Base-by-base conservation (phyloP, 2,329 filamentous ascomycete species). In the Calonectria honghensis region DNA sequence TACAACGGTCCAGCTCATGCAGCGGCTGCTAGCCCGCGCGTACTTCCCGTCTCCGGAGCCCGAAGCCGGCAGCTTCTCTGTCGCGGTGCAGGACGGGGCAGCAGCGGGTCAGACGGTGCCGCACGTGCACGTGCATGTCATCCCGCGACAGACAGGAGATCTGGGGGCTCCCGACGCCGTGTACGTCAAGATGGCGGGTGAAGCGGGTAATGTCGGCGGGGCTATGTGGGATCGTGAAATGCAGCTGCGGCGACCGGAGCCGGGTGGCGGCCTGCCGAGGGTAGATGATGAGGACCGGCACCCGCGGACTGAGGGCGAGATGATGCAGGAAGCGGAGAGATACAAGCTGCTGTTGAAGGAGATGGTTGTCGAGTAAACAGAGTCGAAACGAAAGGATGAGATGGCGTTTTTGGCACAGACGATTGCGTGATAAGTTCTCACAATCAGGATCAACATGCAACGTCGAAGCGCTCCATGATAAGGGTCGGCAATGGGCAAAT, bases 101-200 rank as follows among this genome's bases (percentile, higher is more conserved):
- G 95, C 96, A 74, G 95, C 97, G 1, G 97, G 97, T 0, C 97
- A 99, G 90, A 98, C 95, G 72, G 96, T 99, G 57, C 90, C 95
- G 11, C 97, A 99, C 86, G 92, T 98, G 18, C 97, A 99, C 86
- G 94, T 96, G 32, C 97, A 99, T 86, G 91, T 98, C 64, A 96
- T 98, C 69, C 96, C 96, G 27, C 88, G 96, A 45, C 88, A 87
- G 73, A 87, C 86, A 73, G 90, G 92, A 50, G 89, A 92, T 82
- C 89, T 84, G 83, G 87, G 80, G 39, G 82, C 74, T 68, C 82
- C 83, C 6, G 96, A 98, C 85, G 91, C 91, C 74, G 90, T 99
- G 67, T 98, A 99, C 86, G 91, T 92, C 76, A 90, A 92, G 86
- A 90, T 99, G 88, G 95, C 98, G 81, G 91, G 91, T 35, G 94